Evolutionary conservation across 2,329 filamentous ascomycete genomes (phyloP).

Genomic region (Fusarium liriodendri): DNA sequence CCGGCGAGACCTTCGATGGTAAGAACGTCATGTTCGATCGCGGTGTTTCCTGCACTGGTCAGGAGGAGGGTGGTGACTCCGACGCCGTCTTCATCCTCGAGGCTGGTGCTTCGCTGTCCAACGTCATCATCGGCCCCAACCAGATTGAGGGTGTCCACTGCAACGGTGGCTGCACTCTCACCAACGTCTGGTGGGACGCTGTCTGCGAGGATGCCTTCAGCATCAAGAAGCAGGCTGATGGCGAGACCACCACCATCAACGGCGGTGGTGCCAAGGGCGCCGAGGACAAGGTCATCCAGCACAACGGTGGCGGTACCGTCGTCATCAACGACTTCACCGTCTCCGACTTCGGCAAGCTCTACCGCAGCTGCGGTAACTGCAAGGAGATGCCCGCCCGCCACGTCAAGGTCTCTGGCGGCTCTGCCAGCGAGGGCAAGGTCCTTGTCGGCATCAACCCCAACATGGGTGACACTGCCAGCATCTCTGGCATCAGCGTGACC

Average conservation of each 20-base stretch:
- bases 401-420: slow-evolving; percentile 55
- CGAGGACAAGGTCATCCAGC: slow-evolving; percentile 40
- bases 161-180: slow-evolving; percentile 55
- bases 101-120: slow-evolving; percentile 56
- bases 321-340: slow-evolving; percentile 40
- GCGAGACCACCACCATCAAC: slow-evolving; percentile 51
- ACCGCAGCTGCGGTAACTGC: slow-evolving; percentile 56
- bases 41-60: slow-evolving; percentile 42
- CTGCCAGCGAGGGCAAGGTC: slow-evolving; percentile 52
- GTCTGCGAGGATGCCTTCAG: slow-evolving; percentile 59
- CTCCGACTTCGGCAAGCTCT: slow-evolving; percentile 39
- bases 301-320: slow-evolving; percentile 38
- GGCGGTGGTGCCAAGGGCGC: slow-evolving; percentile 61
- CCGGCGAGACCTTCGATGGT: slow-evolving; percentile 45
- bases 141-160: slow-evolving; percentile 61
- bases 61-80: slow-evolving; percentile 42
- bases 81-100: slow-evolving; percentile 58
- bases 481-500: slow-evolving; percentile 35
- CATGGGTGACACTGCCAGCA: slow-evolving; percentile 49
- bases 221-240: slow-evolving; percentile 41
- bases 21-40: slow-evolving; percentile 44
- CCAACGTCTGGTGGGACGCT: slow-evolving; percentile 61
- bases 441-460: slow-evolving; percentile 57
- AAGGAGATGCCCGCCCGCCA: slow-evolving; percentile 51
- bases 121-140: slow-evolving; percentile 58